Evolutionary conservation across 2,329 filamentous ascomycete species (phyloP).

Genomic region (Aspergillus pseudoviridinutans): DNA sequence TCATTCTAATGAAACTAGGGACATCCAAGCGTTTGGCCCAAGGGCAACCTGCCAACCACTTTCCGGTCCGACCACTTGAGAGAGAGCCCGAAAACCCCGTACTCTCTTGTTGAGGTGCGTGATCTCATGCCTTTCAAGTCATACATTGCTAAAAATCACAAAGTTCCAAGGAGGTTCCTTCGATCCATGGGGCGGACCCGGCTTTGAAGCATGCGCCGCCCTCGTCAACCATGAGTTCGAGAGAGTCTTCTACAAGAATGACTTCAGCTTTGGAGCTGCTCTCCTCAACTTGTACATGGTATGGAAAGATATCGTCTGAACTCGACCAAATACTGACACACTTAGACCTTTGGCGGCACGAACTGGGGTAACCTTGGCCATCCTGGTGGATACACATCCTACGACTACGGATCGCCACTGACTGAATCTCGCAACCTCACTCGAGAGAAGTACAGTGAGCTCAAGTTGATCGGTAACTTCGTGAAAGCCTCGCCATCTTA

Average conservation of each 20-base stretch:
- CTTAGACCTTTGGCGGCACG: slow-evolving; percentile 66
- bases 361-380: slow-evolving; percentile 81
- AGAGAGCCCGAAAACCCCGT: slow-evolving; percentile 63
- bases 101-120: slow-evolving; percentile 56
- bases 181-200: slow-evolving; percentile 69
- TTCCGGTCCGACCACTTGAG: slow-evolving; percentile 53
- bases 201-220: slow-evolving; percentile 63
- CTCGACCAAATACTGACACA: background rate
- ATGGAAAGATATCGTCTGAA: slow-evolving; percentile 7
- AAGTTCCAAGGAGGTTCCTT: slow-evolving; percentile 69
- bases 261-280: slow-evolving; percentile 61
- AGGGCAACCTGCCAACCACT: slow-evolving; percentile 52
- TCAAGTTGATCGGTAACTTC: slow-evolving; percentile 74
- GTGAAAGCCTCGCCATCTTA: slow-evolving; percentile 68
- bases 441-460: slow-evolving; percentile 74
- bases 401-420: slow-evolving; percentile 62
- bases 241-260: slow-evolving; percentile 75
- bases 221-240: slow-evolving; percentile 71
- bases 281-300: slow-evolving; percentile 76
- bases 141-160: slow-evolving; percentile 9
- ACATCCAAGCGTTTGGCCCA: slow-evolving; percentile 60
- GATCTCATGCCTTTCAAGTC: background rate
- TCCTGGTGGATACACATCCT: slow-evolving; percentile 60
- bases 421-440: slow-evolving; percentile 64
- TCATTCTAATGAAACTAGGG: slow-evolving; percentile 26